Conservation (phyloP, 768 basidiomycete species). For the Termitomyces sp. region DNA sequence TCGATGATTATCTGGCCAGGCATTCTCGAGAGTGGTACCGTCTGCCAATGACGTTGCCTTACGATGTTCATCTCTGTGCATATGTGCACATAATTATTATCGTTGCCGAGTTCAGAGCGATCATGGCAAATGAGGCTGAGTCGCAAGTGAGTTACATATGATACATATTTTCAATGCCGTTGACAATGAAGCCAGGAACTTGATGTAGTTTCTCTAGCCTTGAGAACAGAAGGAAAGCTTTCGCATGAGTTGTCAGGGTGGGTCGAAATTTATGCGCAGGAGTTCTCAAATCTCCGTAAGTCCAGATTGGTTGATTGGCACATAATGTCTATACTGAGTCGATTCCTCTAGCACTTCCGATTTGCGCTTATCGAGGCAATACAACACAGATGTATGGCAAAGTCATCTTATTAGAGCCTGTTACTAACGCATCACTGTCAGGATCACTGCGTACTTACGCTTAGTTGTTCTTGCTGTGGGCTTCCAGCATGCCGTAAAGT, state of each 20-base stretch:
- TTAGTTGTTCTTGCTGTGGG: conserved; percentile 54
- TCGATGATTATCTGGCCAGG: conserved; percentile 59
- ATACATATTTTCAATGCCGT: neutral
- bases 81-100: conserved; percentile 49
- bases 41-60: conserved; percentile 34
- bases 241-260: conserved; percentile 34
- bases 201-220: conserved; percentile 28
- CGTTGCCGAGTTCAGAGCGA: conserved; percentile 42
- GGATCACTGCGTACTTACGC: conserved; percentile 51
- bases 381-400: conserved; percentile 37
- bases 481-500: conserved; percentile 44
- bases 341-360: conserved; percentile 30
- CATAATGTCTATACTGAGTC: neutral
- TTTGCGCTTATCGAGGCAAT: conserved; percentile 41
- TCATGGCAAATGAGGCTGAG: conserved; percentile 7
- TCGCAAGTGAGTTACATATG: neutral
- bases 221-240: conserved; percentile 35
- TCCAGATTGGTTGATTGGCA: neutral
- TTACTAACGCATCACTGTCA: conserved; percentile 16
- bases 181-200: conserved; percentile 22
- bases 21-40: conserved; percentile 48
- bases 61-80: conserved; percentile 46
- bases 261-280: conserved; percentile 37
- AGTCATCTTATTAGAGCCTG: neutral
- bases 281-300: conserved; percentile 29